Conservation (phyloP, 2,329 filamentous ascomycete genomes). For the Elsinoe perseae region DNA sequence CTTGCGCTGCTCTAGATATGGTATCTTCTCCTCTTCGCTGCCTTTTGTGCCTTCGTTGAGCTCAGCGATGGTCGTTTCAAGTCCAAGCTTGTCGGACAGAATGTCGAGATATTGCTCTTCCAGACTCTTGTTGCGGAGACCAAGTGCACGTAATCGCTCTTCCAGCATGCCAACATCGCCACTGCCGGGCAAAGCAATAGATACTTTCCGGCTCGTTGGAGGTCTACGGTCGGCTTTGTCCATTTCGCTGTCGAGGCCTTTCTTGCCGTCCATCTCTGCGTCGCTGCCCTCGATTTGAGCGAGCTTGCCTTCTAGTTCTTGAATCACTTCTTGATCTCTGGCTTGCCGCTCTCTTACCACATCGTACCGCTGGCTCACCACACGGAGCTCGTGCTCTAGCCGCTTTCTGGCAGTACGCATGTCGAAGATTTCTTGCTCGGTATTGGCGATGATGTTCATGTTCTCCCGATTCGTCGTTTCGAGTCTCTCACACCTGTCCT, state of each 20-base stretch:
- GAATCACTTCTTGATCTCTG: constrained; percentile 41
- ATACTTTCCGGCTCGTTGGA: constrained; percentile 19
- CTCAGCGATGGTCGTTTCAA: constrained; percentile 31
- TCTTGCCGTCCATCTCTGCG: constrained; percentile 17
- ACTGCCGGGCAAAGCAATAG: background rate
- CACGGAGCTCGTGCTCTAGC: constrained; percentile 41
- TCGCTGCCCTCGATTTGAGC: constrained; percentile 34
- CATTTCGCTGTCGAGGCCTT: constrained; percentile 37
- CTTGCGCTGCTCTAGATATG: constrained; percentile 22
- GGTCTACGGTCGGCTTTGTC: constrained; percentile 26
- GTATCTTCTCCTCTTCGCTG: constrained; percentile 19
- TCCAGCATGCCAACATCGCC: constrained; percentile 8
- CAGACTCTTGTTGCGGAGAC: constrained; percentile 10
- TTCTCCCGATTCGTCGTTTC: constrained; percentile 47
- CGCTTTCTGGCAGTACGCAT: constrained; percentile 41
- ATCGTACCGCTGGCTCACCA: constrained; percentile 41
- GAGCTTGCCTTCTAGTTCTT: constrained; percentile 40
- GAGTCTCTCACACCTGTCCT: constrained; percentile 37
- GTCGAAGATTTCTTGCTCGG: constrained; percentile 46
- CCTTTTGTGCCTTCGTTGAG: constrained; percentile 32
- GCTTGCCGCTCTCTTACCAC: constrained; percentile 41
- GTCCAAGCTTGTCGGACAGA: constrained; percentile 30
- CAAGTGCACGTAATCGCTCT: background rate
- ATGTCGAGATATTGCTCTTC: constrained; percentile 36
- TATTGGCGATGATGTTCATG: constrained; percentile 42